phyloP scores from a whole-genome alignment of 306 rosid genomes.

The Inga leiocalycina region DNA sequence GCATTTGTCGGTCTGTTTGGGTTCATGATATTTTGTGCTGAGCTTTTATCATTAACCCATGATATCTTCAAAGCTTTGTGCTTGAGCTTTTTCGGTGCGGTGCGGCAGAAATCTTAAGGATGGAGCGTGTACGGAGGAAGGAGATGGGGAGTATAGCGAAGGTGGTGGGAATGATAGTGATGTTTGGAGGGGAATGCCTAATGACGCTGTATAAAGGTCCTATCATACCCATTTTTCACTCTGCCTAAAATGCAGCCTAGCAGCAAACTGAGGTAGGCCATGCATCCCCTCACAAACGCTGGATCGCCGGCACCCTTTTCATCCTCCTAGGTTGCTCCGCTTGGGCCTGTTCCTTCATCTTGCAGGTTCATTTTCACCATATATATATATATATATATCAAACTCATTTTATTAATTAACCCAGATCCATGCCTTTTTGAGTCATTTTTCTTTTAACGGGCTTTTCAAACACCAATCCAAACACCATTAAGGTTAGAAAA shows the following conservation, averaged over 20 bases:
- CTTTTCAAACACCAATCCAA: too few species aligned
- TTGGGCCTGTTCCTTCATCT: conserved; percentile 46
- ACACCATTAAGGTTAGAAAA: too few species aligned
- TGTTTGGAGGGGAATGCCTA: conserved; percentile 59
- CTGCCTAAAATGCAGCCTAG: conserved; percentile 24
- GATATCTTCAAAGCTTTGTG: too few species aligned
- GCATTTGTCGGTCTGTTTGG: too few species aligned
- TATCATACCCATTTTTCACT: conserved; percentile 42
- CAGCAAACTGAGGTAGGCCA: background rate
- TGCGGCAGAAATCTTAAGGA: background rate
- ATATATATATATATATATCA: too few species aligned
- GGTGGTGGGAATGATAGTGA: conserved; percentile 46
- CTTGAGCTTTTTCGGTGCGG: too few species aligned
- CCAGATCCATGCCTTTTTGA: too few species aligned
- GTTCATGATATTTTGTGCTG: too few species aligned
- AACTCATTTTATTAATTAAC: too few species aligned
- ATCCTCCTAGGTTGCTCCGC: conserved; percentile 28
- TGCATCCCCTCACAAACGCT: conserved; percentile 31
- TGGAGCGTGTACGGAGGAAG: conserved; percentile 31
- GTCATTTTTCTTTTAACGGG: too few species aligned
- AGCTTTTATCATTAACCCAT: too few species aligned
- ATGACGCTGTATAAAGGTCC: conserved; percentile 84
- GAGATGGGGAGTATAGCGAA: conserved; percentile 59
- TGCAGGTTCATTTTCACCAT: too few species aligned
- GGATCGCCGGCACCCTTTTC: conserved; percentile 38